Percentiles rank a stretch among this genome's conserved stretches.
Evolutionary conservation across 768 basidiomycete species (phyloP).

Genomic region (Tremella fuciformis): DNA sequence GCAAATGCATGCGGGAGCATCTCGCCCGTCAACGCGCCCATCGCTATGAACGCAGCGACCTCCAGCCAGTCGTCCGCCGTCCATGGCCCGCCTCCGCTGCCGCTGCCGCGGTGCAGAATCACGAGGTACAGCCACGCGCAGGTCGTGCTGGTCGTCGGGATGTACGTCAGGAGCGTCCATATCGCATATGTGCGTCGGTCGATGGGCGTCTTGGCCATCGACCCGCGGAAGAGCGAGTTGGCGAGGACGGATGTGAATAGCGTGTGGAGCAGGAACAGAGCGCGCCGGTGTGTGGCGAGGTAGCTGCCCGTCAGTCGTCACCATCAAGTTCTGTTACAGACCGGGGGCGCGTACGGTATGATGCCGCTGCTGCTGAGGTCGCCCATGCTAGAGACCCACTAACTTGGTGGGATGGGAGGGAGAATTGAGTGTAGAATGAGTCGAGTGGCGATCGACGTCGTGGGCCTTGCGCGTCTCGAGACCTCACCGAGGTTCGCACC

Average conservation of each 20-base stretch:
- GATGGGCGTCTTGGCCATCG: constrained; percentile 3
- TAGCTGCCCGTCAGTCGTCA: not conserved
- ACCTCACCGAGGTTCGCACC: too few relatives aligned
- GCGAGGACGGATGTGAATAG: constrained; percentile 1
- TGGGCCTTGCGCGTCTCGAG: not conserved
- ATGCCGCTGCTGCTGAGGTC: not conserved
- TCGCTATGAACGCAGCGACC: not conserved
- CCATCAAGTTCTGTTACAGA: not conserved
- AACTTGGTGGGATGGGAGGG: not conserved
- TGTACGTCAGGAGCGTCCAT: constrained; percentile 4
- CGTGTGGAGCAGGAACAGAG: not conserved
- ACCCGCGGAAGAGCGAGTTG: constrained; percentile 2
- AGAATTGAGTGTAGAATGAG: not conserved
- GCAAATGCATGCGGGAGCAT: constrained; percentile 2
- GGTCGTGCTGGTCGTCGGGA: not conserved
- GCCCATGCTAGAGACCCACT: not conserved
- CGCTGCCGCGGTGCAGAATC: not conserved
- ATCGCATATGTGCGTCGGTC: not conserved
- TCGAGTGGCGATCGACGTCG: not conserved
- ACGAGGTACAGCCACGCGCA: not conserved
- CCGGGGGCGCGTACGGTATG: too few relatives aligned
- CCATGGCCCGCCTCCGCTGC: not conserved
- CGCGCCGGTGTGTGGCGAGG: not conserved
- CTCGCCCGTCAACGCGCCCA: not conserved
- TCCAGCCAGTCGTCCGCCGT: constrained; percentile 1